Base-by-base conservation (phyloP, 805 yeast genomes). In the Komagataella mondaviorum region DNA sequence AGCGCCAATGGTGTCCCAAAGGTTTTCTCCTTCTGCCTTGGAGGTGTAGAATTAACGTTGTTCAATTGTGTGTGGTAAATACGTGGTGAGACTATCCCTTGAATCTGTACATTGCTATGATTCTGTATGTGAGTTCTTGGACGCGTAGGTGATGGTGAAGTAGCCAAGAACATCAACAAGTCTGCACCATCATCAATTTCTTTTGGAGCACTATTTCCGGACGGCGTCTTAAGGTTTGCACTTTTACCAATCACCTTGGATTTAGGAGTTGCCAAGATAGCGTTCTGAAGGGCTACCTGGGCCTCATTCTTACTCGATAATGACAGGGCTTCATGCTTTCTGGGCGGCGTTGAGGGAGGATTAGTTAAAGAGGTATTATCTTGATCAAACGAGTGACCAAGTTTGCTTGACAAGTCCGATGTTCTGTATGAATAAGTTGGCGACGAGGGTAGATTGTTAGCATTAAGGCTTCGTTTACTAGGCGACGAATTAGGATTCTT, bases 151-250 rank as follows among this genome's bases (percentile, higher is more conserved):
- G 53, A 51, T 6, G 53, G 53, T n/a, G 53, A 51, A 14, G 53
- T 51, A 2, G 96, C 95, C 57, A 88, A 70, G 64, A 78, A 88
- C 78, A 88, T 76, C 55, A 88, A 72, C 54, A 88, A 67, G 62
- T 84, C 91, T 1, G 95, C 96, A 12, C 95, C 96, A 64, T 85
- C 93, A 49, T 63, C 66, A 47, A 55, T 60, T 16, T 64, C 68
- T 46, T 58, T 55, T 63, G 18, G 24, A 12, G 46, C 17, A 14
- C 39, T 12, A n/a, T 44, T 47, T 6, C 39, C 24, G 6, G 47
- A 23, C 23, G 24, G 22, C 7, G 22, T 45, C 14, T 18, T 45
- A 7, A 23, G 22, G 18, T 53, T 53, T 14, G 70, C 70, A 2
- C 69, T 66, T 48, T 61, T 63, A 53, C 52, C 44, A 17, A 52